Percentiles rank a stretch among this genome's conserved stretches.
These are phyloP conservation scores for Pelargonium myrrhifolium DNA, from an alignment of 441 rosid genomes.

Conservation along the genomic window DNA sequence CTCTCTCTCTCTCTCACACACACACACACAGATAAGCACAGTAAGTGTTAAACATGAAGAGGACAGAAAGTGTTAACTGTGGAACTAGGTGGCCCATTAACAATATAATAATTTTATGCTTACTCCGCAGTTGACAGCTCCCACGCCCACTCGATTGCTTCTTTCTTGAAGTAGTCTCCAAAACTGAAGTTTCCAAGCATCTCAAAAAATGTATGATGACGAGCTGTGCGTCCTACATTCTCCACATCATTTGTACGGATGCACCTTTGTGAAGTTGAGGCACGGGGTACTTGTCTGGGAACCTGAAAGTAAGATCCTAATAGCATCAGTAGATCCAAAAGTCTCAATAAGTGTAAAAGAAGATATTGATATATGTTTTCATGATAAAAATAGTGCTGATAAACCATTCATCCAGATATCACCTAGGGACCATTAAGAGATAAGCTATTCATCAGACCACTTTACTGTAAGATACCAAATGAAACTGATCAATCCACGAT, in stretches of 20 bases:
- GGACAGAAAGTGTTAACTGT: background rate
- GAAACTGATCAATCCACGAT: background rate
- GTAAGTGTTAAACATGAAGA: conserved; percentile 8
- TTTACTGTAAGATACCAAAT: background rate
- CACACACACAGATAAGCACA: conserved; percentile 5
- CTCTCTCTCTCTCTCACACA: too few relatives aligned
- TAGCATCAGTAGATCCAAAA: background rate
- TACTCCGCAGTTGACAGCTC: conserved; percentile 82
- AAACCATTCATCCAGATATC: conserved; percentile 1
- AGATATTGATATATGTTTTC: background rate
- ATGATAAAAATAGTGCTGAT: background rate
- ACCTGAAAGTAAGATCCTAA: conserved; percentile 31
- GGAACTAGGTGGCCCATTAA: conserved; percentile 13
- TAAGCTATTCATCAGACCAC: background rate
- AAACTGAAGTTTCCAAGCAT: conserved; percentile 97
- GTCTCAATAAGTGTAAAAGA: background rate
- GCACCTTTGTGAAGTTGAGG: conserved; percentile 80
- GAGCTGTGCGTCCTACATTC: conserved; percentile 80
- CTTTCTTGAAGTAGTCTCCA: conserved; percentile 91
- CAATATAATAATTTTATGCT: conserved; percentile 22
- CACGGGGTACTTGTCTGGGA: conserved; percentile 76
- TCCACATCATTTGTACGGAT: conserved; percentile 89
- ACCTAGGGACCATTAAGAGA: background rate
- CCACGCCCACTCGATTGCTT: conserved; percentile 94
- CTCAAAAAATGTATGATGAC: conserved; percentile 93